Evolutionary conservation across 768 basidiomycete species (phyloP).

Genomic region (Boletus eberwhitei): DNA sequence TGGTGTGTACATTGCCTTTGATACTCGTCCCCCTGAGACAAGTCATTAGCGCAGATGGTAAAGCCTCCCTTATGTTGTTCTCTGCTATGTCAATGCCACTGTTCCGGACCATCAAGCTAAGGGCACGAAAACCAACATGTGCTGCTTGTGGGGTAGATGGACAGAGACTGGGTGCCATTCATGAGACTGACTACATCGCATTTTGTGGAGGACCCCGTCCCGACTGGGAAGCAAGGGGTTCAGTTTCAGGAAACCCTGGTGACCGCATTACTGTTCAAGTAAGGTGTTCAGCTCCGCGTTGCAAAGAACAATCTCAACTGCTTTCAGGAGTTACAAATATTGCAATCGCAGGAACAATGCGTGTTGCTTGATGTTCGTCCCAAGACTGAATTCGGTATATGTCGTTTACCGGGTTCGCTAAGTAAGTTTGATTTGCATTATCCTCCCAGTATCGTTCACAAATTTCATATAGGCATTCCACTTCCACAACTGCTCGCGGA

Average conservation of each 20-base stretch:
- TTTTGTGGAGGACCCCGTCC: conserved; percentile 78
- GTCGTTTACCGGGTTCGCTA: conserved; percentile 66
- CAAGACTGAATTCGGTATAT: conserved; percentile 80
- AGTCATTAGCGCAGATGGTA: conserved; percentile 42
- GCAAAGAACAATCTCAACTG: background rate
- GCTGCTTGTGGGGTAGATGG: conserved; percentile 59
- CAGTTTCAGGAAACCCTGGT: conserved; percentile 38
- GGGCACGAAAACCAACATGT: conserved; percentile 67
- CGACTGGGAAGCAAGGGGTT: conserved; percentile 61
- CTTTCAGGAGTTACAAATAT: conserved; percentile 47
- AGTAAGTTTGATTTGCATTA: conserved; percentile 47
- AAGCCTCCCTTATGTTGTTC: conserved; percentile 68
- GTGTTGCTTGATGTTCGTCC: conserved; percentile 78
- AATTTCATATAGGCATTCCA: conserved; percentile 63
- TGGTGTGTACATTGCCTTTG: conserved; percentile 39
- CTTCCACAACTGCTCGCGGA: conserved; percentile 59
- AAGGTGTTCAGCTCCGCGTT: conserved; percentile 1
- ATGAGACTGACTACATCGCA: conserved; percentile 72
- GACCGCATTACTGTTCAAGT: conserved; percentile 47
- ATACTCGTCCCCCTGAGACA: background rate
- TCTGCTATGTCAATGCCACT: conserved; percentile 66
- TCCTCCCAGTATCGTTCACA: background rate
- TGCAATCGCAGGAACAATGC: conserved; percentile 30
- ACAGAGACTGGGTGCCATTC: conserved; percentile 43
- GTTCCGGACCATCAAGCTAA: conserved; percentile 80